These are phyloP conservation scores for Porogramme epimiltina DNA, from an alignment of 1,284 basidiomycete species.

Conservation along the genomic window DNA sequence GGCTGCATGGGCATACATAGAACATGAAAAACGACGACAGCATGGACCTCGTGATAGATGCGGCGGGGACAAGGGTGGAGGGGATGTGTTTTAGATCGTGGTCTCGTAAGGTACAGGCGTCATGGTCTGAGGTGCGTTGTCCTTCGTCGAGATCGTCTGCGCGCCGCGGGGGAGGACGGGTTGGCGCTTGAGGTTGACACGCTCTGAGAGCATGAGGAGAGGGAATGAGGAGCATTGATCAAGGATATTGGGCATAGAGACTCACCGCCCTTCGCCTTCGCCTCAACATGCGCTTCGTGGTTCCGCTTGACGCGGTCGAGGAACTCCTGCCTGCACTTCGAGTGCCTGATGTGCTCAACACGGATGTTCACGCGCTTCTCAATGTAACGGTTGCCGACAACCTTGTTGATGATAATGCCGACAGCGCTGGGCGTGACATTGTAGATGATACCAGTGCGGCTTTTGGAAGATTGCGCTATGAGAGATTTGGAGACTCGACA, in stretches of 20 bases:
- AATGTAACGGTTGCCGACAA: constrained; percentile 98
- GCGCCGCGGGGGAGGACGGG: constrained; percentile 86
- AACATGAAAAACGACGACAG: constrained; percentile 28
- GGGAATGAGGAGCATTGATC: constrained; percentile 6
- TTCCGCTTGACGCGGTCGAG: constrained; percentile 95
- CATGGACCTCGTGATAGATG: constrained; percentile 29
- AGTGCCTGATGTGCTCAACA: constrained; percentile 97
- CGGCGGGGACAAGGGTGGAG: constrained; percentile 9
- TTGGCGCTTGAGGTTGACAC: constrained; percentile 84
- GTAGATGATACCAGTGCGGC: constrained; percentile 97
- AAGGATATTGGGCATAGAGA: constrained; percentile 24
- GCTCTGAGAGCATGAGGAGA: constrained; percentile 52
- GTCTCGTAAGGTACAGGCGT: constrained; percentile 90
- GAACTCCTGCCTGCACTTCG: constrained; percentile 99
- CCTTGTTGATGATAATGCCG: constrained; percentile 98
- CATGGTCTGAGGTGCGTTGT: constrained; percentile 93
- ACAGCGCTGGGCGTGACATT: constrained; percentile 96
- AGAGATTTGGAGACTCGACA: not conserved
- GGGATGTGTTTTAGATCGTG: constrained; percentile 59
- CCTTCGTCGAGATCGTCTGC: constrained; percentile 71
- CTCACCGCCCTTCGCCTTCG: constrained; percentile 89
- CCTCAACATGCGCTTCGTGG: constrained; percentile 82
- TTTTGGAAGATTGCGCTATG: constrained; percentile 31
- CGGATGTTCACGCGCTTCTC: constrained; percentile 99
- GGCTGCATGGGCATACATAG: constrained; percentile 32